Evolutionary conservation across 1,139 yeast species (phyloP).

Genomic region (Nakaseomyces glabratus): DNA sequence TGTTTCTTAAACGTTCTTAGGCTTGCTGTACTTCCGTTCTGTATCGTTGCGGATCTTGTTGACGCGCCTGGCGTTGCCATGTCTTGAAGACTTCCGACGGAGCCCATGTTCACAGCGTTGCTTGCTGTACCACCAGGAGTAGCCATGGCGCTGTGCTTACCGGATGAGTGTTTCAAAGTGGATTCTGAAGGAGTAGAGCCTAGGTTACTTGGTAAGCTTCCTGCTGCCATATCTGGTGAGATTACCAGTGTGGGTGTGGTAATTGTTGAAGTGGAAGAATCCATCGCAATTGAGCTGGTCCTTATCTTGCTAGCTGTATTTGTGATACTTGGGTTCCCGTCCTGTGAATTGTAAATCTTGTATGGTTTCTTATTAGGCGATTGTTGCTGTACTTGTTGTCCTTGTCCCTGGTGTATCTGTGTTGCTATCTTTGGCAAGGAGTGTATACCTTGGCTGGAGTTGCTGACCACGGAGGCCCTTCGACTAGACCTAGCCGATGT

Average conservation of each 20-base stretch:
- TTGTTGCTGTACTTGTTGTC: conserved; percentile 7
- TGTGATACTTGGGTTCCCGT: not conserved
- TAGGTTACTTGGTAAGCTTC: not conserved
- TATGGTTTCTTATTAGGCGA: conserved; percentile 11
- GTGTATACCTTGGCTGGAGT: not conserved
- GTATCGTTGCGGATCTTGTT: conserved; percentile 15
- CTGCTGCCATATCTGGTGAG: conserved; percentile 19
- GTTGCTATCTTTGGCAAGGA: no score
- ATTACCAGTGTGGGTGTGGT: conserved; percentile 19
- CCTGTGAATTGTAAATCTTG: not conserved
- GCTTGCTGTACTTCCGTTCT: conserved; percentile 12
- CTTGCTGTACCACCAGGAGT: conserved; percentile 12
- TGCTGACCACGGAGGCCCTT: conserved; percentile 12
- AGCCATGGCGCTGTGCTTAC: conserved; percentile 14
- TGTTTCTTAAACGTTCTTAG: conserved; percentile 26
- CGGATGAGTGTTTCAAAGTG: conserved; percentile 14
- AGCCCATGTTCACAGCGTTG: not conserved
- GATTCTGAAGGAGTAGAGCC: conserved; percentile 2
- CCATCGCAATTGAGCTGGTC: not conserved
- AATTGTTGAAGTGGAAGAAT: conserved; percentile 6
- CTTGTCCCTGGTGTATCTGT: not conserved
- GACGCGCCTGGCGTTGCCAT: conserved; percentile 13
- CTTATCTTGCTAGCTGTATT: not conserved
- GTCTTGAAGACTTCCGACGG: conserved; percentile 3
- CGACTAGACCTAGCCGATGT: conserved; percentile 13